Percentiles rank a stretch among this genome's conserved stretches.
These are phyloP conservation scores for Botryotinia narcissicola DNA, from an alignment of 2,329 filamentous ascomycete species.

Conservation along the genomic window DNA sequence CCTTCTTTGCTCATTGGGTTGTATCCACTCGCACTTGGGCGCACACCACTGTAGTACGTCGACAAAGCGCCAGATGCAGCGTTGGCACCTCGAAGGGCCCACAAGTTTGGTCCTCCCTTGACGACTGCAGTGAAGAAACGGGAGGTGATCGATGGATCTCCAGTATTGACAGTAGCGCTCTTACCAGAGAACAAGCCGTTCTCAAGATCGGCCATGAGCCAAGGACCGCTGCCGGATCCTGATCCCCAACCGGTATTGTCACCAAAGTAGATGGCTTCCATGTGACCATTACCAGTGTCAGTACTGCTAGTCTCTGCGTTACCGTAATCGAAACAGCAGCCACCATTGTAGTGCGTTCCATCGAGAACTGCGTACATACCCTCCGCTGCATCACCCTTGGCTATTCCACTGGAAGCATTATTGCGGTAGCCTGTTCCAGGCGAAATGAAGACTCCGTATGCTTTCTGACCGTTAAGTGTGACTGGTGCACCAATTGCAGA, in stretches of 20 bases:
- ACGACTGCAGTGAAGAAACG: conserved; percentile 57
- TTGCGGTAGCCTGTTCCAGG: conserved; percentile 64
- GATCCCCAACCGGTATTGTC: conserved; percentile 52
- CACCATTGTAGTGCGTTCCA: conserved; percentile 57
- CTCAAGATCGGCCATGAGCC: conserved; percentile 69
- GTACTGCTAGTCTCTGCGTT: conserved; percentile 52
- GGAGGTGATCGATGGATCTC: conserved; percentile 50
- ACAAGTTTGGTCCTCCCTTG: conserved; percentile 55
- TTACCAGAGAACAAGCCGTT: conserved; percentile 62
- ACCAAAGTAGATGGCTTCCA: conserved; percentile 68
- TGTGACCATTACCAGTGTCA: conserved; percentile 61
- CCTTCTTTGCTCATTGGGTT: conserved; percentile 62
- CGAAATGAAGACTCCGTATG: conserved; percentile 61
- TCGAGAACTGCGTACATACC: conserved; percentile 62
- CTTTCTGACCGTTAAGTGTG: conserved; percentile 57
- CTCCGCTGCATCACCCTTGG: conserved; percentile 53
- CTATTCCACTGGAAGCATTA: conserved; percentile 51
- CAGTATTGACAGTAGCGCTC: conserved; percentile 47
- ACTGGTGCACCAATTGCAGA: conserved; percentile 60
- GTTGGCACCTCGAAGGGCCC: conserved; percentile 59
- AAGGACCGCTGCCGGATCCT: conserved; percentile 59
- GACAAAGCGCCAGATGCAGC: conserved; percentile 53
- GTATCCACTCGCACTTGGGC: conserved; percentile 53
- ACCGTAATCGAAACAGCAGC: conserved; percentile 58
- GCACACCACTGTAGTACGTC: conserved; percentile 57